A percentile compares a stretch with the other conserved stretches of the same genome.
Conservation (phyloP, 2,329 filamentous ascomycete species). For the Xylaria arbuscula region DNA sequence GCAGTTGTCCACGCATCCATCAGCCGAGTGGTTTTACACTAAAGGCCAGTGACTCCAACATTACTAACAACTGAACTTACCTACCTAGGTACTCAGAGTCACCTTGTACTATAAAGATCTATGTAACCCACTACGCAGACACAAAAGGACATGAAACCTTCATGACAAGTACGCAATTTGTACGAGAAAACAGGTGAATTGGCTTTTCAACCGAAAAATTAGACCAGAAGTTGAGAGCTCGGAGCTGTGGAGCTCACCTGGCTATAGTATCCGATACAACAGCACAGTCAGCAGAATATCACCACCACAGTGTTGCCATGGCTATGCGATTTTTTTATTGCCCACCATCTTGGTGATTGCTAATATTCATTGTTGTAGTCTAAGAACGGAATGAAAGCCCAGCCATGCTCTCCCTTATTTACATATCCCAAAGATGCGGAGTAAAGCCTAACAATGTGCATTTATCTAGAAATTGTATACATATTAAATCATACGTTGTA, state of each 20-base stretch:
- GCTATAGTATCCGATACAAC: not conserved
- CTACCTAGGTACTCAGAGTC: not conserved
- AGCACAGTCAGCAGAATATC: not conserved
- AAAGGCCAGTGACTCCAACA: not conserved
- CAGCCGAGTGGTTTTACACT: not conserved
- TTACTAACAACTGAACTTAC: not conserved
- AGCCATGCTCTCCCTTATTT: conserved; percentile 19
- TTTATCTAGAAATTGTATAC: conserved; percentile 27
- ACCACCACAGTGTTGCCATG: not conserved
- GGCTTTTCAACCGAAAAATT: not conserved
- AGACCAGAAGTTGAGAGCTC: not conserved
- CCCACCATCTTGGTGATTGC: not conserved
- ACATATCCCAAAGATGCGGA: conserved; percentile 10
- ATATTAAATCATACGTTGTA: conserved; percentile 29
- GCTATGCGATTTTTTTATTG: not conserved
- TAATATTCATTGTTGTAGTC: not conserved
- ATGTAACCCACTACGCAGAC: not conserved
- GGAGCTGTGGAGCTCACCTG: not conserved
- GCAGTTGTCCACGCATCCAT: not conserved
- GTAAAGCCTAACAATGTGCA: conserved; percentile 8
- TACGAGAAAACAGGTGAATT: not conserved
- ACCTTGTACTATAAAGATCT: not conserved
- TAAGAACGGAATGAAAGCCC: not conserved
- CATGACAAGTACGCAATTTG: not conserved
- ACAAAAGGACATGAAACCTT: not conserved